Conservation (phyloP, 140 eudicot species). For the Ambrosia hybrid region DNA sequence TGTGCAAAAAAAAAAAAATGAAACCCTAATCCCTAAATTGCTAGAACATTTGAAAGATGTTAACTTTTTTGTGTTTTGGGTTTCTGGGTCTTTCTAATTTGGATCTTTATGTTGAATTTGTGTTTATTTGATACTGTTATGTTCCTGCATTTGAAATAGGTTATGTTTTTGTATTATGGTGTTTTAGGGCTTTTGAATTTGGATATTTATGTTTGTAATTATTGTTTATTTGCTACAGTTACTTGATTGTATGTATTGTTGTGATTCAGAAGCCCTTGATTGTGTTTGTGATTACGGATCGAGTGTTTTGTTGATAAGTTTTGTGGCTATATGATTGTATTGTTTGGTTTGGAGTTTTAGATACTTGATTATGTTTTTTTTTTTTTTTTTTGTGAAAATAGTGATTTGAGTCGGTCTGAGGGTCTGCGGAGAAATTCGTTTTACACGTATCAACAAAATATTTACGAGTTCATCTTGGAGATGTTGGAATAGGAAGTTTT, state of each 20-base stretch:
- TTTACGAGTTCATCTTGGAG: neutral
- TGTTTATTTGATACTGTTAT: neutral
- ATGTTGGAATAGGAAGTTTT: no score
- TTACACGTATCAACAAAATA: neutral
- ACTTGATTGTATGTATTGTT: neutral
- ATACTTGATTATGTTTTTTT: neutral
- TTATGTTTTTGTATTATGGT: neutral
- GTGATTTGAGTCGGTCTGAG: neutral
- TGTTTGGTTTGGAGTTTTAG: neutral
- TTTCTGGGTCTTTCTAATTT: neutral
- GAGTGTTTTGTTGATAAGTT: neutral
- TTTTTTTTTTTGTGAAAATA: neutral
- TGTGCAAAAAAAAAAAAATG: neutral
- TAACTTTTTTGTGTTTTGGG: neutral
- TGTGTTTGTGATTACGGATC: neutral
- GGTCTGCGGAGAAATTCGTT: neutral
- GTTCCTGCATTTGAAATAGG: neutral
- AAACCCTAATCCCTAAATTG: conserved; percentile 37
- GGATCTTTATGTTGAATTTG: neutral
- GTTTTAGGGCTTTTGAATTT: neutral
- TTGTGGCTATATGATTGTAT: neutral
- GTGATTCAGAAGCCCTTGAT: neutral
- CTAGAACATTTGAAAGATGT: neutral
- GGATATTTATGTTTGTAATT: neutral
- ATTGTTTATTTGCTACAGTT: neutral